Evolutionary conservation across 2,329 filamentous ascomycete species (phyloP).

Genomic region (Cercospora canescens): DNA sequence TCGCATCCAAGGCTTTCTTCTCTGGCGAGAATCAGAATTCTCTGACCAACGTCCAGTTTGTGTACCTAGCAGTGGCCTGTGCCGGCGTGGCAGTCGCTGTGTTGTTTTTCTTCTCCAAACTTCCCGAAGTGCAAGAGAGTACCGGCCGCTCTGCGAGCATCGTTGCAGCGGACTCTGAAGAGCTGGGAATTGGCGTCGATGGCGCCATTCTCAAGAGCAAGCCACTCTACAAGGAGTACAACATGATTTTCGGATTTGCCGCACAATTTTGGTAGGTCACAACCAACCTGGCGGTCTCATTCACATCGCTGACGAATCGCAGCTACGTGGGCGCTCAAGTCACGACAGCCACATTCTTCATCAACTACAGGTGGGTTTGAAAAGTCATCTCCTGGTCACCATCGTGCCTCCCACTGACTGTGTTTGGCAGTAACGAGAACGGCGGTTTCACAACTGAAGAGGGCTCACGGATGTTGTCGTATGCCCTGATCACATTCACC

Average conservation of each 20-base stretch:
- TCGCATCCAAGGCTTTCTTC: constrained; percentile 43
- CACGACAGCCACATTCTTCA: constrained; percentile 36
- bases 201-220: constrained; percentile 35
- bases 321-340: no score
- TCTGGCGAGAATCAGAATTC: constrained; percentile 34
- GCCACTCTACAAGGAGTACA: constrained; percentile 42
- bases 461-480: constrained; percentile 41
- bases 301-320: no score
- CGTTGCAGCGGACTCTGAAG: constrained; percentile 30
- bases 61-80: constrained; percentile 42
- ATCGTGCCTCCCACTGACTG: not conserved
- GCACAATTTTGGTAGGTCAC: constrained; percentile 42
- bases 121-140: constrained; percentile 37
- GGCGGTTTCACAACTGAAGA: constrained; percentile 31
- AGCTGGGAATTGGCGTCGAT: constrained; percentile 32
- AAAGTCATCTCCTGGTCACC: not conserved
- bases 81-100: constrained; percentile 38
- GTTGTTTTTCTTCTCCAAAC: constrained; percentile 40
- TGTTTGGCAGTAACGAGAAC: constrained; percentile 31
- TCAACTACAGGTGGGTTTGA: constrained; percentile 38
- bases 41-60: constrained; percentile 41
- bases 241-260: constrained; percentile 41
- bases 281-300: constrained; percentile 9
- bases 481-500: constrained; percentile 42
- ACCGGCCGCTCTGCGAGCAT: constrained; percentile 31